Base-by-base conservation (phyloP, 495 filamentous ascomycete genomes). In the Xylaria palmicola region DNA sequence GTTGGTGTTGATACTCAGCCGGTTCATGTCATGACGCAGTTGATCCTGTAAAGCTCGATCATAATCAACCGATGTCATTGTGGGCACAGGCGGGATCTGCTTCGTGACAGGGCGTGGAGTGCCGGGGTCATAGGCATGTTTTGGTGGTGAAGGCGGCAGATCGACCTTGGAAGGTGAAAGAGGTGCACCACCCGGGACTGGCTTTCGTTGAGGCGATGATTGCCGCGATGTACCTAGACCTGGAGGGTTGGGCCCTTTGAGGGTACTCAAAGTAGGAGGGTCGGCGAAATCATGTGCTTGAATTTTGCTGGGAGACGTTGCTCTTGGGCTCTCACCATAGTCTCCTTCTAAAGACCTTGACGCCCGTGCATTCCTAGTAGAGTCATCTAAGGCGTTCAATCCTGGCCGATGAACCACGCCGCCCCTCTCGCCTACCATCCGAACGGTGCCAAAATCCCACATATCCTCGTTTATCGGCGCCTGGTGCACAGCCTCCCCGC, bases 391-490 rank as follows among this genome's bases (percentile, higher is more conserved):
- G 0, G 86, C 78, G 56, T 84, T 86, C 48, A 76, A 41, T n/a
- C 75, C 76, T n/a, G 77, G 78, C 20, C 77, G 69, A 43, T 75
- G 72, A 6, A 76, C 66, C 7, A 82, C 56, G 27, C 74, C 77
- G 24, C 77, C 79, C 68, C 87, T 78, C 30, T 81, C 83, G 49
- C 80, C 84, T 22, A 82, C 85, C 29, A 92, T 86, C 43, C 91
- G 81, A 48, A 96, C 88, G 1, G 93, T 97, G 24, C 93, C 92
- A 79, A 97, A 97, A 74, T 97, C 93, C 93, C 93, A 97, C 60
- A 96, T 85, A 70, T 96, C 91, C 65, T 92, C 88, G 51, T 92
- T 84, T n/a, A 80, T 76, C 2, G 74, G 71, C 30, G 65, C 62
- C 19, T 68, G 44, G 45, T 69, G 62, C 30, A 45, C 48, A 0